Conservation (phyloP, 371 early-diverging fungal species). For the Mucor sp. region DNA sequence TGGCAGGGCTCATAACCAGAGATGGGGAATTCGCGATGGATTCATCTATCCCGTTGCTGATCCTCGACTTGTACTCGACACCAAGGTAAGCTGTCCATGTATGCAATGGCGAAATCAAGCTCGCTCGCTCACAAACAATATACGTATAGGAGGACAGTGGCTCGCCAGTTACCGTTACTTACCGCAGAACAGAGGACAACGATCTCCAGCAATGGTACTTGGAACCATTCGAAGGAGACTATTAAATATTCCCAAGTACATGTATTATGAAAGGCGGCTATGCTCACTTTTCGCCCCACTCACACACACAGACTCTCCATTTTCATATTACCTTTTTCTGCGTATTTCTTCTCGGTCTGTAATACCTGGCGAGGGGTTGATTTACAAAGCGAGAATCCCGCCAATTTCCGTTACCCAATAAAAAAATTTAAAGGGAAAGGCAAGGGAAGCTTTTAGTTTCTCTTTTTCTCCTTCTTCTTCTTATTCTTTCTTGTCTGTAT, state of each 20-base stretch:
- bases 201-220: constrained; percentile 46
- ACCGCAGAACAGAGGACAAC: constrained; percentile 42
- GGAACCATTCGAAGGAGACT: constrained; percentile 19
- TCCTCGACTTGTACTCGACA: constrained; percentile 48
- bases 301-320: constrained; percentile 4
- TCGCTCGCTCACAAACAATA: neutral
- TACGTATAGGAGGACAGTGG: constrained; percentile 33
- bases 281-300: neutral
- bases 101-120: neutral
- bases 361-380: constrained; percentile 2
- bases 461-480: constrained; percentile 5
- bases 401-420: constrained; percentile 17
- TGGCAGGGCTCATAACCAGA: constrained; percentile 46
- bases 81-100: constrained; percentile 22
- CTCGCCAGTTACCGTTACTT: constrained; percentile 42
- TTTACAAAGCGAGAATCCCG: constrained; percentile 12
- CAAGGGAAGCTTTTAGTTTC: neutral
- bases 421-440: constrained; percentile 3
- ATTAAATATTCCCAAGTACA: constrained; percentile 1
- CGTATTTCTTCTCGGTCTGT: neutral
- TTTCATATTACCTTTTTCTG: neutral
- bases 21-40: constrained; percentile 48
- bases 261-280: neutral
- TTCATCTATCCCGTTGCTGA: constrained; percentile 40
- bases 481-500: neutral